Conservation (phyloP, 1,139 yeast species). For the Zygotorulaspora mrakii region DNA sequence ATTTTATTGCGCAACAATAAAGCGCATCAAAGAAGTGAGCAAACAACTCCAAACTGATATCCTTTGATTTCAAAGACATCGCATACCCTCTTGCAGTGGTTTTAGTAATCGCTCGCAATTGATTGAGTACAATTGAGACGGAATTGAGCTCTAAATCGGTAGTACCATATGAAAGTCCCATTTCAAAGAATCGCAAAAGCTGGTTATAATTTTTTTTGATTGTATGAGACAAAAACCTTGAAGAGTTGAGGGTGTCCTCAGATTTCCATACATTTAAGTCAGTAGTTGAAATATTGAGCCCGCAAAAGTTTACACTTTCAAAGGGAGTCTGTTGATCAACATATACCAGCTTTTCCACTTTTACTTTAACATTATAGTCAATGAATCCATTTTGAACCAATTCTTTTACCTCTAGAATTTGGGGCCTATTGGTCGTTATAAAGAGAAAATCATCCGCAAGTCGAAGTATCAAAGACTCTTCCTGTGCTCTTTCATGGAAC, state of each 20-base stretch:
- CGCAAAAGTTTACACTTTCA: slow-evolving; percentile 27
- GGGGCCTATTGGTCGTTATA: slow-evolving; percentile 44
- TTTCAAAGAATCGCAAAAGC: slow-evolving; percentile 18
- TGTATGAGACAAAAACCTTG: slow-evolving; percentile 15
- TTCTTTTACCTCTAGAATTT: slow-evolving; percentile 28
- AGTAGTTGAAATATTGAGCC: slow-evolving; percentile 21
- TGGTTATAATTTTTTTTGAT: slow-evolving; percentile 12
- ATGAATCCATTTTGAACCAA: slow-evolving; percentile 42
- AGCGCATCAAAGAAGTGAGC: slow-evolving; percentile 5
- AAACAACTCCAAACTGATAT: slow-evolving; percentile 5
- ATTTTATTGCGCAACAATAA: slow-evolving; percentile 1
- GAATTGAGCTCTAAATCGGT: slow-evolving; percentile 23
- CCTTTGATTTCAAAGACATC: slow-evolving; percentile 10
- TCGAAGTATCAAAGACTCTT: slow-evolving; percentile 49
- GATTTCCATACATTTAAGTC: slow-evolving; percentile 28
- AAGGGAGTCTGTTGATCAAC: slow-evolving; percentile 8
- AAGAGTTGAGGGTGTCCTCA: slow-evolving; percentile 18
- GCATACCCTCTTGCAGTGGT: slow-evolving; percentile 22
- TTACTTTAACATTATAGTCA: slow-evolving; percentile 58
- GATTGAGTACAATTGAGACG: slow-evolving; percentile 18
- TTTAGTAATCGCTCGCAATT: slow-evolving; percentile 18
- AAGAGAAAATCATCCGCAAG: slow-evolving; percentile 85
- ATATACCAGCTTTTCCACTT: slow-evolving; percentile 46
- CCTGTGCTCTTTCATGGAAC: slow-evolving; percentile 30
- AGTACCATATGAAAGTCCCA: slow-evolving; percentile 31